phyloP scores from a whole-genome alignment of 1,284 basidiomycete genomes.

The Pascua guehoae region DNA sequence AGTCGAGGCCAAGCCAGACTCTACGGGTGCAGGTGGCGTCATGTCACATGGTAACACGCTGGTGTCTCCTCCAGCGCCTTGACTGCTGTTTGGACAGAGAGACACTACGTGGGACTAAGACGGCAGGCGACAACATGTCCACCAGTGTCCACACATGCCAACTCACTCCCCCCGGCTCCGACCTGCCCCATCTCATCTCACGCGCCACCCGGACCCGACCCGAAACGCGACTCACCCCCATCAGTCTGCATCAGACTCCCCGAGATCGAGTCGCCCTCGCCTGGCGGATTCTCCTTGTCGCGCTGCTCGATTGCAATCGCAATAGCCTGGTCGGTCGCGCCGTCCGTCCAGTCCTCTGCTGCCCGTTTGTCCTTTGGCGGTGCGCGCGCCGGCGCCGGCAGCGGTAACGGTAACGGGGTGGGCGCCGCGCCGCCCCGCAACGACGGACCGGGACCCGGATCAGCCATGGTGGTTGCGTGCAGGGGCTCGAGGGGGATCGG shows the following conservation, averaged over 20 bases:
- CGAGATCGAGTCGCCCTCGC: slow-evolving; percentile 19
- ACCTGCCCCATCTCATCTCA: too few relatives aligned
- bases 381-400: not conserved
- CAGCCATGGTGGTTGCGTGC: slow-evolving; percentile 1
- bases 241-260: slow-evolving; percentile 17
- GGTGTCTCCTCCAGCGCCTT: too few relatives aligned
- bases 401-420: too few relatives aligned
- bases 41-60: too few relatives aligned
- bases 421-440: not conserved
- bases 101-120: too few relatives aligned
- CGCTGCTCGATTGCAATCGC: slow-evolving; percentile 19
- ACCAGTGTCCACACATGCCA: too few relatives aligned
- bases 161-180: too few relatives aligned
- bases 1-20: not conserved
- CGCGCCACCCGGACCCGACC: not conserved
- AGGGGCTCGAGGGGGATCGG: slow-evolving; percentile 4
- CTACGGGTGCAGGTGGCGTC: too few relatives aligned
- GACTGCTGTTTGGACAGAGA: too few relatives aligned
- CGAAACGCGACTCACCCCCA: slow-evolving; percentile 12
- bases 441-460: not conserved
- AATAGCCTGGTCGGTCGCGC: slow-evolving; percentile 22
- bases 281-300: slow-evolving; percentile 22
- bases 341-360: slow-evolving; percentile 20
- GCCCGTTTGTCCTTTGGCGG: too few relatives aligned
- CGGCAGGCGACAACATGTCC: too few relatives aligned